Evolutionary conservation across 2,329 filamentous ascomycete genomes (phyloP), one percentile per base, ranked within the genome.

Genomic region (Niveomyces coronatus): DNA sequence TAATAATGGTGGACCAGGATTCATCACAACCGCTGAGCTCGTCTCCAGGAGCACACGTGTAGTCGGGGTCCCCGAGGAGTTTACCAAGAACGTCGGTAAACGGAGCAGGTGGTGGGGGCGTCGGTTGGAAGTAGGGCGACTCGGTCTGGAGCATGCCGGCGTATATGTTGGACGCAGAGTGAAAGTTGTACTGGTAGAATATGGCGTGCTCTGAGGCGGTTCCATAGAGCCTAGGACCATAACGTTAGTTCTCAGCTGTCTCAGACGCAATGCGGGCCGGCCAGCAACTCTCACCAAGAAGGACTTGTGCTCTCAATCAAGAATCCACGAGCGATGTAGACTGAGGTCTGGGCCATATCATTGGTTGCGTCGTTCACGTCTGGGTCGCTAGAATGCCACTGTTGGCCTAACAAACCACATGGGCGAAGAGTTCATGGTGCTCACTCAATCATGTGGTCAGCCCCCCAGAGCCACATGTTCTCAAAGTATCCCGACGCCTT

Each of bases 131-230:
- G 60, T 71, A 79, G 9, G 79, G 75, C 3, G 77, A 81, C 54
- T 85, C 81, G 1, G 74, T 75, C 52, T 85, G 80, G 42, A 84
- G 74, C 35, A 77, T 58, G 13, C 67, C 70, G 61, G 79, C 72
- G 49, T 64, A 71, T 47, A 72, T 52, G 49, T 69, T 65, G 40
- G 59, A 53, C 1, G 70, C 65, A 9, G 58, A 55, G 37, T 55
- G 49, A 48, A 73, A 54, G 39, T 70, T 61, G 54, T 74, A 74
- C 48, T 74, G 66, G 46, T 68, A 70, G 28, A 70, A 53, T 6
- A 66, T 58, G 5, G 54, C 56, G 55, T 74, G 70, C 50, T 74
- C 70, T 0, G 64, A 65, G 0, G 62, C 57, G 2, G 65, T 70
- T 13, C 67, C 68, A 38, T 60, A 63, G 3, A 63, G 43, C 60